Evolutionary conservation across 148 eudicot species (phyloP), one percentile per base, ranked within the genome.

Genomic region (Salicornia ramosissima): DNA sequence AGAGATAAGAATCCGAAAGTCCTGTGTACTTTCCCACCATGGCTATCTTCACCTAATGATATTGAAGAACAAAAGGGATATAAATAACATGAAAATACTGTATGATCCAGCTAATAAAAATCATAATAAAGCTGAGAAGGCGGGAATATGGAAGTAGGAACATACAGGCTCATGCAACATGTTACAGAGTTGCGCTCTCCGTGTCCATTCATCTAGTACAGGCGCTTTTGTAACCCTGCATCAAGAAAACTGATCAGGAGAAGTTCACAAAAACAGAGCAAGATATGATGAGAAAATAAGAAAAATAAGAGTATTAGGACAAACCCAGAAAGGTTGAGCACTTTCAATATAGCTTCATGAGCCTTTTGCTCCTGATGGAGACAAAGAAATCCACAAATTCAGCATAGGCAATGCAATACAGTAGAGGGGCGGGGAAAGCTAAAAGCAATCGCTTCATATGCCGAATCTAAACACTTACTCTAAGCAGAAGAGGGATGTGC

Each of bases 1-100:
- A 95, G 21, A 95, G 86, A 78, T 95, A 95, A 49, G 99, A 85
- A 83, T 95, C 99, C 47, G 97, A 80, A 75, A 91, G 97, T 33
- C 96, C 99, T 2, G 97, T 91, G 77, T 95, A 95, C 80, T 95
- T 95, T 43, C 99, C 99, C 50, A 95, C 99, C 97, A 95, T 95
- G 75, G 96, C 99, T 60, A 95, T 84, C 81, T 90, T 89, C 56
- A 91, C 97, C 99, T 95, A 81, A 61, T 19, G 67, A 69, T 69
- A 47, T 29, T 39, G 67, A 53, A 55, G 72, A 18, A 58, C 52
- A 31, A 61, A 15, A 10, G 10, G 28, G 45, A 9, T 18, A 70
- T 39, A 52, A 24, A 12, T 62, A 54, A 62, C 45, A 53, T 16
- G 28, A 61, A 10, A 6, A 43, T 2, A 36, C 31, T 1, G 40